phyloP scores from a whole-genome alignment of 2,329 filamentous ascomycete species.

The Colletotrichum melonis region DNA sequence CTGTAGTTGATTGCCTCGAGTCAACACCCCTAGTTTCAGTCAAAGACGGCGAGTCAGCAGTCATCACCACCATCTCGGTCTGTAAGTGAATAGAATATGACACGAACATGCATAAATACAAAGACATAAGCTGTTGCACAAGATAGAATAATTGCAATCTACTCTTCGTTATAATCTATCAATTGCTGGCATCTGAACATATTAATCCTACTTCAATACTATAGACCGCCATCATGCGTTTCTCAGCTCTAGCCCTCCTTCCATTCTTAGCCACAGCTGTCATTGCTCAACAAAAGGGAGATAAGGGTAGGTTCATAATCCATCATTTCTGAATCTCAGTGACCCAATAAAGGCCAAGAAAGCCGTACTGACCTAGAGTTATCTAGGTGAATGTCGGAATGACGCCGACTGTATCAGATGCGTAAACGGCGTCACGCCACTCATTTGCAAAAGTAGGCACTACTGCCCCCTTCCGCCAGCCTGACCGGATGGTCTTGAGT shows the following conservation, averaged over 20 bases:
- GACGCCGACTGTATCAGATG: slow-evolving; percentile 15
- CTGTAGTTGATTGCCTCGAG: background rate
- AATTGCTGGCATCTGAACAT: too few relatives aligned
- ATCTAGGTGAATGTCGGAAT: background rate
- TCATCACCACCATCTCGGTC: background rate
- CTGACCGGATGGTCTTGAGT: too few relatives aligned
- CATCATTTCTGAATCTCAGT: rapidly evolving
- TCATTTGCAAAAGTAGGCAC: slow-evolving; percentile 16
- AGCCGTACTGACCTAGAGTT: background rate
- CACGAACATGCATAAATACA: too few relatives aligned
- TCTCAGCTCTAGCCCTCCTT: background rate
- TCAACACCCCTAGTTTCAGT: background rate
- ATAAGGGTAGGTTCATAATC: background rate
- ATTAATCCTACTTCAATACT: background rate
- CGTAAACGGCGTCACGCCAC: background rate
- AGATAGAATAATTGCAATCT: too few relatives aligned
- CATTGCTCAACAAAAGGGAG: slow-evolving; percentile 2
- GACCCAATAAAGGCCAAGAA: rapidly evolving
- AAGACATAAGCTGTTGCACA: too few relatives aligned
- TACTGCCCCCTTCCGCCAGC: background rate
- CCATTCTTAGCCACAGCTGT: background rate
- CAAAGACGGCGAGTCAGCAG: background rate
- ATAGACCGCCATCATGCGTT: background rate
- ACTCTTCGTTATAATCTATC: background rate
- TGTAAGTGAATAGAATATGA: background rate